Percentiles rank a stretch among this genome's conserved stretches.
Evolutionary conservation across 2,329 filamentous ascomycete genomes (phyloP).

Genomic region (Leptographium wingfieldii): DNA sequence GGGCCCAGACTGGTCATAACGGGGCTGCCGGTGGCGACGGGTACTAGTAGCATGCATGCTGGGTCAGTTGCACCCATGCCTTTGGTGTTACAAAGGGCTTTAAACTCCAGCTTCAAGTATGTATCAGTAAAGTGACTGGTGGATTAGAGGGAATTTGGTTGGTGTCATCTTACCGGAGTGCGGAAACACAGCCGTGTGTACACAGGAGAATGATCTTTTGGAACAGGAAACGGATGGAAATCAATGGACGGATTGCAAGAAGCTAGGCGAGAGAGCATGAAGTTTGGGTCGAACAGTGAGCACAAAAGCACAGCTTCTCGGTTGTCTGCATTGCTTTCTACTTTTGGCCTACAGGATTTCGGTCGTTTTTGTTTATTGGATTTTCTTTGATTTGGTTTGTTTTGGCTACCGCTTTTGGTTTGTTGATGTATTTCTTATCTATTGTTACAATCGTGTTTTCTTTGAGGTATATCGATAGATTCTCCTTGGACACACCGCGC

Average conservation of each 20-base stretch:
- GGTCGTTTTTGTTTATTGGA: not conserved
- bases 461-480: constrained; percentile 9
- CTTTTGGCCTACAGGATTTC: not conserved
- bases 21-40: constrained; percentile 39
- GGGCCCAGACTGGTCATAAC: constrained; percentile 43
- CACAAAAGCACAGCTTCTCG: not conserved
- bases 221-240: not conserved
- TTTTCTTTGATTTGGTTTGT: not conserved
- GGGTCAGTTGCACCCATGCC: not conserved
- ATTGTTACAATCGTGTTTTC: not conserved
- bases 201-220: not conserved
- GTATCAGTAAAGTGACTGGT: constrained; percentile 7
- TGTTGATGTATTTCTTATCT: not conserved
- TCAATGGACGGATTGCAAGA: not conserved
- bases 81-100: not conserved
- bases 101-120: not conserved
- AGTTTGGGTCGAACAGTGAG: constrained; percentile 1
- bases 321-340: not conserved
- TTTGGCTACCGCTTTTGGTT: not conserved
- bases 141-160: not conserved
- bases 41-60: constrained; percentile 25
- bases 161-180: constrained; percentile 1
- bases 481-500: constrained; percentile 7
- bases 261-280: not conserved
- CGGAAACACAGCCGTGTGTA: constrained; percentile 5